Conservation (phyloP, 2,329 filamentous ascomycete species). For the Cordyceps fumosorosea region DNA sequence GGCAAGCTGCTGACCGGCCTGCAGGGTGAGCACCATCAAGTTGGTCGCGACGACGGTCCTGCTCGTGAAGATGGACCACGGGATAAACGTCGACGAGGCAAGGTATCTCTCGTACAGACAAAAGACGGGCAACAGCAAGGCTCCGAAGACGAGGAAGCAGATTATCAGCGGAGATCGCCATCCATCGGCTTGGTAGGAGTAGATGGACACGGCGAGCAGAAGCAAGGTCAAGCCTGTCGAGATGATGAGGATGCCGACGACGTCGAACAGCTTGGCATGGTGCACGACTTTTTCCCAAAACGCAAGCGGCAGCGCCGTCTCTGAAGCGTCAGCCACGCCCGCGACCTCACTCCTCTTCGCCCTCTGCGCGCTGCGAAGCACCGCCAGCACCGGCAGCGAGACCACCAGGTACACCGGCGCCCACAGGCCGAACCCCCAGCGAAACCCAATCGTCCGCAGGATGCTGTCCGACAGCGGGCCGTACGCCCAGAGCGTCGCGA, state of each 20-base stretch:
- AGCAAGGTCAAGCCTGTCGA: slow-evolving; percentile 55
- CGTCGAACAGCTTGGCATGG: slow-evolving; percentile 58
- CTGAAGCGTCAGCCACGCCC: no score
- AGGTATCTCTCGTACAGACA: slow-evolving; percentile 31
- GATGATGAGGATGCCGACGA: slow-evolving; percentile 55
- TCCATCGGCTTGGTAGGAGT: slow-evolving; percentile 30
- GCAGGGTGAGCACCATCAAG: slow-evolving; percentile 31
- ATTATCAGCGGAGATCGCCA: slow-evolving; percentile 39
- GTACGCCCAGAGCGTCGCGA: slow-evolving; percentile 58
- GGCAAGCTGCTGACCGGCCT: slow-evolving; percentile 31
- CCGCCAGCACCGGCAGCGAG: slow-evolving; percentile 47
- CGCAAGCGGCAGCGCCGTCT: not conserved
- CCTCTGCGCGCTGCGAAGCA: slow-evolving; percentile 36
- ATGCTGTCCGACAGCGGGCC: slow-evolving; percentile 49
- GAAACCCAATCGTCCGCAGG: slow-evolving; percentile 46
- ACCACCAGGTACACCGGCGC: slow-evolving; percentile 56
- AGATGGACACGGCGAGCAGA: slow-evolving; percentile 60
- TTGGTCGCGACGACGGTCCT: slow-evolving; percentile 32
- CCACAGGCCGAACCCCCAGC: slow-evolving; percentile 63
- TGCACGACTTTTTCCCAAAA: slow-evolving; percentile 31
- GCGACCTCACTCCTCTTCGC: no score
- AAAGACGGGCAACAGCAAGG: slow-evolving; percentile 31
- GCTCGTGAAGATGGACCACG: slow-evolving; percentile 26
- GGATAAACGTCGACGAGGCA: slow-evolving; percentile 34
- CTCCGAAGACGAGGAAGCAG: slow-evolving; percentile 32